These are phyloP conservation scores for Ophidiomyces ophidiicola DNA, from an alignment of 2,329 filamentous ascomycete genomes.

Conservation along the genomic window DNA sequence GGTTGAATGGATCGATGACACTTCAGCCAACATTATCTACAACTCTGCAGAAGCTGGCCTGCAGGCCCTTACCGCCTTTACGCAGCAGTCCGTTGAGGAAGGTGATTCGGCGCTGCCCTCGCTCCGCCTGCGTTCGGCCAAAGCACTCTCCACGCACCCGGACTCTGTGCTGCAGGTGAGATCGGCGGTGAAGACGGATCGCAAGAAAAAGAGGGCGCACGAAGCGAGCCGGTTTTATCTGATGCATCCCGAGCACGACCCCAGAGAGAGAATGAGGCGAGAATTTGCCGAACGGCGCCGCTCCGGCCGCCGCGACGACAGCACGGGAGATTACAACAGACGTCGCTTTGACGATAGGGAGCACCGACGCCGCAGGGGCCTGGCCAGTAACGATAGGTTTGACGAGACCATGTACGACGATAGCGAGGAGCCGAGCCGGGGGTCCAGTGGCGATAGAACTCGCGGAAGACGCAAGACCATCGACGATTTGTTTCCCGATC, in stretches of 20 bases:
- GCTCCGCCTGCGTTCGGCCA: constrained; percentile 57
- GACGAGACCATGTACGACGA: constrained; percentile 78
- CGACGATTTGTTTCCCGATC: constrained; percentile 29
- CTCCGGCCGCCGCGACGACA: constrained; percentile 25
- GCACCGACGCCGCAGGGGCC: constrained; percentile 30
- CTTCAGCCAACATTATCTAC: constrained; percentile 77
- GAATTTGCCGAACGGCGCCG: constrained; percentile 38
- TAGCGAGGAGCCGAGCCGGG: constrained; percentile 25
- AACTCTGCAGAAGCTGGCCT: constrained; percentile 42
- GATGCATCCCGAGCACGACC: constrained; percentile 79
- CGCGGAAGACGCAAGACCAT: constrained; percentile 24
- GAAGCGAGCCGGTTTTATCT: constrained; percentile 83
- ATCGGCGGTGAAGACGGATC: constrained; percentile 61
- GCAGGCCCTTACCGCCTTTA: constrained; percentile 42
- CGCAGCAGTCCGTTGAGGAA: constrained; percentile 23
- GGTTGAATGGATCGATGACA: constrained; percentile 93
- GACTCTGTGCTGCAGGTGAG: constrained; percentile 60
- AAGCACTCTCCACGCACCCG: constrained; percentile 54
- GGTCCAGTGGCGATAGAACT: constrained; percentile 18
- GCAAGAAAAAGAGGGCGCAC: constrained; percentile 66
- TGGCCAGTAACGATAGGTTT: constrained; percentile 48
- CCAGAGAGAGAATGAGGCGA: constrained; percentile 55
- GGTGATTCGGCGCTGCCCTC: constrained; percentile 37
- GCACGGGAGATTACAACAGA: constrained; percentile 34
- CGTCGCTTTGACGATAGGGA: constrained; percentile 53